phyloP scores from a whole-genome alignment of 441 rosid species.

The Isatis lusitanica region DNA sequence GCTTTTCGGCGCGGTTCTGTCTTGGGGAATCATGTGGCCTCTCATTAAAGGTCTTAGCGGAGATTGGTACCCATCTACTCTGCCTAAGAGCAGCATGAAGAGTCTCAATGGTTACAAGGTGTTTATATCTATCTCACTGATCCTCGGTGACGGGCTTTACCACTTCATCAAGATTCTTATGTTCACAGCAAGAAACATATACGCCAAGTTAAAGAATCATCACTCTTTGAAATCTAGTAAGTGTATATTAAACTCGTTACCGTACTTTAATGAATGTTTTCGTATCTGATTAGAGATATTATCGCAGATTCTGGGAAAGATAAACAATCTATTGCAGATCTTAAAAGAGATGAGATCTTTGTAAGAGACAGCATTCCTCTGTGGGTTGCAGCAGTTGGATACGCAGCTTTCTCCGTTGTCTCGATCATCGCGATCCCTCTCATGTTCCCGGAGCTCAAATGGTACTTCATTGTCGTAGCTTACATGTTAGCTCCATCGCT shows the following conservation, averaged over 20 bases:
- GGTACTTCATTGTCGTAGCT: slow-evolving; percentile 76
- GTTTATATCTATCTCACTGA: slow-evolving; percentile 78
- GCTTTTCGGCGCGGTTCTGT: slow-evolving; percentile 78
- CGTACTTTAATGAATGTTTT: neutral
- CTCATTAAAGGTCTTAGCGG: slow-evolving; percentile 66
- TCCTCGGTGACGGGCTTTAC: slow-evolving; percentile 93
- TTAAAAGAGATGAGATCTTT: slow-evolving; percentile 63
- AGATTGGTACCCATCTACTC: slow-evolving; percentile 60
- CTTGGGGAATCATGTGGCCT: slow-evolving; percentile 97
- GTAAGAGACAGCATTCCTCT: slow-evolving; percentile 67
- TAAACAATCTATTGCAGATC: slow-evolving; percentile 39
- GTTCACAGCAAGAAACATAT: slow-evolving; percentile 55
- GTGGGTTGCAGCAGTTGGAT: slow-evolving; percentile 77
- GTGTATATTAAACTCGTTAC: slow-evolving; percentile 1
- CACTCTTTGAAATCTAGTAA: slow-evolving; percentile 51
- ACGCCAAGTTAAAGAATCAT: slow-evolving; percentile 35
- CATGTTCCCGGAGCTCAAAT: slow-evolving; percentile 81
- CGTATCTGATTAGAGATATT: slow-evolving; percentile 3
- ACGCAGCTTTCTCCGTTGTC: slow-evolving; percentile 53
- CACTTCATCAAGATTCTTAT: slow-evolving; percentile 80
- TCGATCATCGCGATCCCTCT: slow-evolving; percentile 62
- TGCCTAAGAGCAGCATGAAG: slow-evolving; percentile 66
- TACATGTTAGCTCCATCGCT: slow-evolving; percentile 75
- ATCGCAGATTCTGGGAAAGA: slow-evolving; percentile 24
- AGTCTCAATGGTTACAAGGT: slow-evolving; percentile 95